Evolutionary conservation across 164 flowering plant genomes (phyloP), one percentile per base, ranked within the genome.

Genomic region (Cinnamomum chago): DNA sequence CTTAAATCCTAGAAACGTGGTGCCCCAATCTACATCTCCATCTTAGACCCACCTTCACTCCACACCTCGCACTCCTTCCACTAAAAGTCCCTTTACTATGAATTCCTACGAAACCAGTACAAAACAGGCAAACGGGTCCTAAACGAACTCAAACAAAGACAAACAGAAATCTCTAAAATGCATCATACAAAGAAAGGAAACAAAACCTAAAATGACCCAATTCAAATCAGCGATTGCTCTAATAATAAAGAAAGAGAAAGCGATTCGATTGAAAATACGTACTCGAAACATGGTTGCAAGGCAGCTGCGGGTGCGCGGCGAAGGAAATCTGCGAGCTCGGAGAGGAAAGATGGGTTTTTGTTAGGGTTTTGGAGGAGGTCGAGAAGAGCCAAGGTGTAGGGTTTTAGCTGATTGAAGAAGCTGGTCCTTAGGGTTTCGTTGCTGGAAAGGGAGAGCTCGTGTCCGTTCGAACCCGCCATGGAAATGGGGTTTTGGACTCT

Each of bases 261-360:
- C 7, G 6, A 60, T 60, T 23, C n/a, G 64, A 60, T 60, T 58
- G 13, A 12, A 55, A 55, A 14, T 55, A 68, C 87, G 69, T 86
- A 92, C 95, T 93, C 92, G 68, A 93, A 76, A 72, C 87, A 83
- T 5, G 93, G 89, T 73, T 91, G 95, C 50, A 93, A 83, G 74
- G 80, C 30, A 62, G 73, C 20, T 15, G 89, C 50, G 0, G 89
- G 75, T 52, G 87, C 80, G 11, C 50, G 64, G n/a, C 80, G 84
- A 72, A 93, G 88, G 71, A 85, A 71, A 2, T 76, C 80, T 35
- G 79, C 85, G 23, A 91, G 71, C 20, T 81, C 82, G 65, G 86
- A 70, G 60, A 90, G 68, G 3, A 81, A 33, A 7, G 81, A 65
- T 50, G 76, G 47, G 27, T 77, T 73, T 33, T 76, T 80, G n/a